Conservation (phyloP, 1,139 yeast genomes). For the Yamadazyma kanchanaburiensis region DNA sequence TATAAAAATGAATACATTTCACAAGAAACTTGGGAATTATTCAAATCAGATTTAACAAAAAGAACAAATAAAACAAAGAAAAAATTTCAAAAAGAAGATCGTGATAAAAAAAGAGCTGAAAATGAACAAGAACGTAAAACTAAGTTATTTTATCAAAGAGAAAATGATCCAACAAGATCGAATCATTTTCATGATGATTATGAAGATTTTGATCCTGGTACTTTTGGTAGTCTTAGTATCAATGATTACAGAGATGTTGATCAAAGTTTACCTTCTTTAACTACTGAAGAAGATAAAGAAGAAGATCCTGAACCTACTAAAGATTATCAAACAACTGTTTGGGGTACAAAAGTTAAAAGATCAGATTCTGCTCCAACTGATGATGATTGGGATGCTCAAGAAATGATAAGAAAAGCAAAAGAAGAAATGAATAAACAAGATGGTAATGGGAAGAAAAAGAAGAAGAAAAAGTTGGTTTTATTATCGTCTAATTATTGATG, state of each 20-base stretch:
- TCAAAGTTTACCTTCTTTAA: slow-evolving; percentile 19
- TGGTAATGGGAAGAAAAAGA: slow-evolving; percentile 18
- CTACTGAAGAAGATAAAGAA: slow-evolving; percentile 1
- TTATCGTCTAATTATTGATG: slow-evolving; percentile 14
- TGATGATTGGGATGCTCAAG: slow-evolving; percentile 46
- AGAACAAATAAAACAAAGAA: slow-evolving; percentile 53
- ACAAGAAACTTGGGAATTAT: slow-evolving; percentile 51
- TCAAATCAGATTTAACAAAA: slow-evolving; percentile 57
- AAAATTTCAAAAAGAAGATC: slow-evolving; percentile 64
- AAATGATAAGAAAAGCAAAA: slow-evolving; percentile 45
- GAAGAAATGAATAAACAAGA: slow-evolving; percentile 42
- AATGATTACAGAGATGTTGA: slow-evolving; percentile 24
- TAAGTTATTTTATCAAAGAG: slow-evolving; percentile 54
- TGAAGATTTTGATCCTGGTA: slow-evolving; percentile 10
- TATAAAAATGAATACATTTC: slow-evolving; percentile 36
- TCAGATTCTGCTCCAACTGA: slow-evolving; percentile 21
- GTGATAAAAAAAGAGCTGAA: slow-evolving; percentile 57
- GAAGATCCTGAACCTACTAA: slow-evolving; percentile 2
- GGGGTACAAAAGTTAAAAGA: slow-evolving; percentile 59
- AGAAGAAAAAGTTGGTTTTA: slow-evolving; percentile 23
- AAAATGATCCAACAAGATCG: slow-evolving; percentile 37
- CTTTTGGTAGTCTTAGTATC: slow-evolving; percentile 30
- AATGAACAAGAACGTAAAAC: slow-evolving; percentile 58
- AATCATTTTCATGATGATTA: slow-evolving; percentile 8
- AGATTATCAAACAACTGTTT: slow-evolving; percentile 41